phyloP scores from a whole-genome alignment of 2,329 filamentous ascomycete species.

The Fusarium armeniacum region DNA sequence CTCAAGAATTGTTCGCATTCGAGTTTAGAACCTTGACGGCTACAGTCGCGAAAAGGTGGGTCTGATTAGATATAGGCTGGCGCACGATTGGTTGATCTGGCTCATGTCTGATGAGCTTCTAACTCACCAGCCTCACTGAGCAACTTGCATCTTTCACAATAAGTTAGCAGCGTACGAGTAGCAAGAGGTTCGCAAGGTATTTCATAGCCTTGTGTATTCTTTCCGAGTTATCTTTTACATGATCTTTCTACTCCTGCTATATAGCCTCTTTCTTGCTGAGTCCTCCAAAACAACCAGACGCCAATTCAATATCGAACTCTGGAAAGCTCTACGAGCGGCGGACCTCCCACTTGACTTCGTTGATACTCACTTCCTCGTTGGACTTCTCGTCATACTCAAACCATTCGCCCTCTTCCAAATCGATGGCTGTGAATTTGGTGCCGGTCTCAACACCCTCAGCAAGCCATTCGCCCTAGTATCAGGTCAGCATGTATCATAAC shows the following conservation, averaged over 20 bases:
- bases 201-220: too few species aligned
- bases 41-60: slow-evolving; percentile 20
- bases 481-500: slow-evolving; percentile 6
- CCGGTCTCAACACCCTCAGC: slow-evolving; percentile 84
- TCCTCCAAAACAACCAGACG: not conserved
- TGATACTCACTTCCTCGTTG: slow-evolving; percentile 91
- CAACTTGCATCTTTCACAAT: slow-evolving; percentile 16
- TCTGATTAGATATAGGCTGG: slow-evolving; percentile 11
- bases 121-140: not conserved
- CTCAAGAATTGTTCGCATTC: slow-evolving; percentile 3
- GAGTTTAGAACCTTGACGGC: slow-evolving; percentile 34
- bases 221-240: not conserved
- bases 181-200: not conserved
- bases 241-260: not conserved
- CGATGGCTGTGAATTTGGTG: slow-evolving; percentile 85
- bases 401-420: slow-evolving; percentile 93
- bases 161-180: not conserved
- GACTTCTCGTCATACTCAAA: slow-evolving; percentile 98
- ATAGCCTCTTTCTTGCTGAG: not conserved
- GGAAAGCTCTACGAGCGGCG: slow-evolving; percentile 69
- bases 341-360: slow-evolving; percentile 89
- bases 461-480: slow-evolving; percentile 84
- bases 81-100: slow-evolving; percentile 16
- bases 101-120: not conserved
- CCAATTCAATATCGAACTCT: not conserved